These are phyloP conservation scores for Venturia nashicola DNA, from an alignment of 2,329 filamentous ascomycete species.

Conservation along the genomic window DNA sequence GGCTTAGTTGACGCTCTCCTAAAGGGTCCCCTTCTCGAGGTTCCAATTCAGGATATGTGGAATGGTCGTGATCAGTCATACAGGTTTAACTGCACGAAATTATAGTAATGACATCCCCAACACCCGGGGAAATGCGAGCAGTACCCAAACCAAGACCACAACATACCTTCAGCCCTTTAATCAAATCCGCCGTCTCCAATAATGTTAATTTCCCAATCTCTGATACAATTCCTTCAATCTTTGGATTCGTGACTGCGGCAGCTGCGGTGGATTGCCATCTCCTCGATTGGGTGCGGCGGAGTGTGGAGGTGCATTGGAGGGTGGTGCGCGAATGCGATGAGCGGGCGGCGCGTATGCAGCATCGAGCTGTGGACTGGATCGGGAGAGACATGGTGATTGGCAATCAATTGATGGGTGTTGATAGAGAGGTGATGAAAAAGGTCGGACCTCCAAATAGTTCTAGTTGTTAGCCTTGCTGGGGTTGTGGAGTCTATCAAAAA, in stretches of 20 bases:
- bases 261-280: constrained; percentile 84
- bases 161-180: constrained; percentile 82
- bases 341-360: constrained; percentile 27
- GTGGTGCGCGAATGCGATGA: constrained; percentile 17
- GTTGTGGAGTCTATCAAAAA: background rate
- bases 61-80: background rate
- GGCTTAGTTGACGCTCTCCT: background rate
- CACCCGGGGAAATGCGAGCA: background rate
- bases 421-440: background rate
- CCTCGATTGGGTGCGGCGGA: constrained; percentile 37
- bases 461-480: background rate
- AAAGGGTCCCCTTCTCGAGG: background rate
- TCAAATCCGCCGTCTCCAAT: constrained; percentile 91
- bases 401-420: background rate
- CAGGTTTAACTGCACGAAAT: too few relatives aligned
- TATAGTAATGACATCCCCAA: background rate
- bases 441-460: background rate
- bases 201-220: constrained; percentile 98
- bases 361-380: constrained; percentile 30
- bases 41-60: background rate
- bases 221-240: constrained; percentile 90
- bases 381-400: constrained; percentile 29
- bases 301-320: constrained; percentile 19
- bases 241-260: constrained; percentile 59
- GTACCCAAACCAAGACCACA: background rate